Evolutionary conservation across 2,329 filamentous ascomycete species (phyloP), one percentile per base, ranked within the genome.

Genomic region (Cladosporium sp.): DNA sequence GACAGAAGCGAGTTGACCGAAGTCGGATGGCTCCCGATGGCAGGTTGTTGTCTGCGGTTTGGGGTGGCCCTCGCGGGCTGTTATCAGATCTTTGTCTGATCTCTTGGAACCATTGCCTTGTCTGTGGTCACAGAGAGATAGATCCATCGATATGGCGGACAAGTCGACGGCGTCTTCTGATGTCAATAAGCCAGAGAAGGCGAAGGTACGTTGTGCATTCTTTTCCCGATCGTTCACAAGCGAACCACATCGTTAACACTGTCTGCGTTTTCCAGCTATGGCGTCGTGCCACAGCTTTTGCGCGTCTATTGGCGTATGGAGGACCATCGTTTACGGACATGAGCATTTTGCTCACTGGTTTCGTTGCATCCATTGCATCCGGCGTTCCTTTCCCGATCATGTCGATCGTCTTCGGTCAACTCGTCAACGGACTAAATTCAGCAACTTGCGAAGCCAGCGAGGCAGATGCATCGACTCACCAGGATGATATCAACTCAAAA

Each of bases 301-400:
- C 39, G 12, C 42, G 54, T 25, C 36, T 56, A 17, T 34, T 56
- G 34, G 40, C 39, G 3, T 56, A 56, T 40, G 54, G 54, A 19
- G 54, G 20, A 37, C 54, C 54, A 0, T 49, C 54, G n/a, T 38
- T 56, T 7, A 14, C 54, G 38, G 54, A 56, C 9, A 30, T 47
- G 28, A 25, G 28, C 12, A 56, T 56, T n/a, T 64, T 80, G 25
- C 60, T 74, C 51, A 67, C 70, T 49, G 80, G 78, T 50, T 63
- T 70, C 58, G 45, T 80, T 36, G 74, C 75, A 14, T 79, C 83
- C 54, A 80, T 82, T 43, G 82, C 78, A 25, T 80, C 84, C 19
- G 85, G 84, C 51, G 77, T 84, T 3, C 84, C 85, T 0, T 85
- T 87, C 58, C 85, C 85, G 14, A 73, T 88, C 19, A 82, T 87